Evolutionary conservation across 225 moss, liverwort and hornwort species (phyloP).

Genomic region (Neckera pumila): DNA sequence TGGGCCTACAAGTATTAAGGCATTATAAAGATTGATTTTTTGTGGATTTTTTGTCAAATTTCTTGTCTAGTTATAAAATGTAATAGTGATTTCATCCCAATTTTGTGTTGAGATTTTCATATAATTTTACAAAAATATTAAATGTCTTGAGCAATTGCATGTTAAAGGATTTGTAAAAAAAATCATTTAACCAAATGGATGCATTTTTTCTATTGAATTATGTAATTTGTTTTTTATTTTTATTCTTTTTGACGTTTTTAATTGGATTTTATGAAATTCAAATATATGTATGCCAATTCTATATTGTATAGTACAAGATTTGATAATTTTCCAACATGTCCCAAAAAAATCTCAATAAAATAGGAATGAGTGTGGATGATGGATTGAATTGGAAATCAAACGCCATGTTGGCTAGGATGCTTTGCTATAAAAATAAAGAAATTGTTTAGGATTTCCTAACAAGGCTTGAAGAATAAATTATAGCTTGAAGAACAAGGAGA

Average conservation of each 20-base stretch:
- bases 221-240: background rate
- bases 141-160: background rate
- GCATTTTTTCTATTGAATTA: background rate
- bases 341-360: background rate
- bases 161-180: background rate
- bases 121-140: too few relatives aligned
- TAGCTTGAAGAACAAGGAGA: too few relatives aligned
- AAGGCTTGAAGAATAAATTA: too few relatives aligned
- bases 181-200: background rate
- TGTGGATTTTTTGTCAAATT: background rate
- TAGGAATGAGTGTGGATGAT: background rate
- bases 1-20: background rate
- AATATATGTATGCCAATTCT: background rate
- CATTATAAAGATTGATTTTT: background rate
- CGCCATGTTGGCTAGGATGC: rapidly evolving
- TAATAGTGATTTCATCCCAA: background rate
- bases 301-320: background rate
- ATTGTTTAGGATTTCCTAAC: rapidly evolving
- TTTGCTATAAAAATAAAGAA: too few relatives aligned
- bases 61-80: rapidly evolving
- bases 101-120: background rate
- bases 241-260: background rate
- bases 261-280: background rate
- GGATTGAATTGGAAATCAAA: background rate
- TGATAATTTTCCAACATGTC: background rate